A percentile compares a stretch with the other conserved stretches of the same genome.
phyloP scores from a whole-genome alignment of 1,284 basidiomycete species.

The Agroathelia rolfsii region DNA sequence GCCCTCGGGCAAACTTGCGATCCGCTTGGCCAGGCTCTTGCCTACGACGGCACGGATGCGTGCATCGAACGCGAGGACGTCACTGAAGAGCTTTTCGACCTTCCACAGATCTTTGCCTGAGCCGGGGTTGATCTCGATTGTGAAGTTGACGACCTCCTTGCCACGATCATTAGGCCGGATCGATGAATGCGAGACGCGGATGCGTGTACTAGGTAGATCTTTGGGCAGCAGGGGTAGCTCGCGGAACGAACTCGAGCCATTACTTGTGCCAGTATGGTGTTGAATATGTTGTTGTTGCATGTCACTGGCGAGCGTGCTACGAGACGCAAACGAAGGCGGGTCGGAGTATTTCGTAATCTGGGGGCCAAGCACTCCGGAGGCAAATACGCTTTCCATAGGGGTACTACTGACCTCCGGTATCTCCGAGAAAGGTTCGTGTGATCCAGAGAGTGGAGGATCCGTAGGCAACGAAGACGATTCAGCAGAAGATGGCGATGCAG shows the following conservation, averaged over 20 bases:
- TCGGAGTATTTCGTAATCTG: too few relatives aligned
- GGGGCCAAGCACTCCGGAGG: too few relatives aligned
- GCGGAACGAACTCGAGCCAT: conserved; percentile 56
- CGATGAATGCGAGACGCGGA: conserved; percentile 62
- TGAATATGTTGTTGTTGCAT: too few relatives aligned
- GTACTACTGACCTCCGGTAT: too few relatives aligned
- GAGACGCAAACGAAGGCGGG: too few relatives aligned
- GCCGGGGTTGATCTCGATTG: conserved; percentile 59
- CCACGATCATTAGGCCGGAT: conserved; percentile 80
- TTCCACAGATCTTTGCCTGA: conserved; percentile 72
- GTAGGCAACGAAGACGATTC: too few relatives aligned
- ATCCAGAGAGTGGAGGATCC: too few relatives aligned
- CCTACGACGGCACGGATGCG: conserved; percentile 55
- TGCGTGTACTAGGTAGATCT: conserved; percentile 57
- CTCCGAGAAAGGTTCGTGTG: too few relatives aligned
- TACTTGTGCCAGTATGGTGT: too few relatives aligned
- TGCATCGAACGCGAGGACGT: conserved; percentile 79
- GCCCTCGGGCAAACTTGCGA: conserved; percentile 80
- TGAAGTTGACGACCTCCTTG: conserved; percentile 80
- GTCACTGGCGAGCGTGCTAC: too few relatives aligned
- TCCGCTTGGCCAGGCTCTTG: conserved; percentile 65
- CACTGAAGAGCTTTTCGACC: conserved; percentile 89
- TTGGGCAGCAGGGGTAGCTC: conserved; percentile 58
- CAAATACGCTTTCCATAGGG: too few relatives aligned
- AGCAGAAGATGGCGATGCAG: too few relatives aligned